Percentiles rank a stretch among this genome's conserved stretches.
Evolutionary conservation across 352 stramenopile genomes (phyloP).

Genomic region (Phytophthora pini): DNA sequence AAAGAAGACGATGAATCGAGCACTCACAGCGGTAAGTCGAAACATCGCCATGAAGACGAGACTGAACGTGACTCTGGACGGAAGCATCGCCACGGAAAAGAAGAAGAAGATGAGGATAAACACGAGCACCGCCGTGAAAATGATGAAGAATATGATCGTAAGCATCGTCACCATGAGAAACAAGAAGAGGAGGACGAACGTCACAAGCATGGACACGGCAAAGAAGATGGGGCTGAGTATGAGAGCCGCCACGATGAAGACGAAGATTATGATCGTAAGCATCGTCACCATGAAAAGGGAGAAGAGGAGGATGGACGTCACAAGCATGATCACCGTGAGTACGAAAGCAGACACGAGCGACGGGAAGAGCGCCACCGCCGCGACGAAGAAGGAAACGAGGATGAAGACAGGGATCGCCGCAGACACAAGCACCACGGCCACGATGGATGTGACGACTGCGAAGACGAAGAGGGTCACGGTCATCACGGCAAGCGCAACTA

Average conservation of each 20-base stretch:
- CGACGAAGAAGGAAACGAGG: slow-evolving; percentile 6
- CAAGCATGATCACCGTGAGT: background rate
- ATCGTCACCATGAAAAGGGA: slow-evolving; percentile 8
- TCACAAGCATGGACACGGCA: no score
- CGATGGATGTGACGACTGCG: slow-evolving; percentile 2
- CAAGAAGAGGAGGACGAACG: background rate
- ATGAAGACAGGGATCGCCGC: slow-evolving; percentile 1
- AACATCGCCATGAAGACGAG: slow-evolving; percentile 12
- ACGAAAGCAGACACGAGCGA: background rate
- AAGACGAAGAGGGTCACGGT: slow-evolving; percentile 1
- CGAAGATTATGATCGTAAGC: no score
- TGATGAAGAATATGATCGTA: background rate
- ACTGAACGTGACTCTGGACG: background rate
- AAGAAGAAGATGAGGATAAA: slow-evolving; percentile 5
- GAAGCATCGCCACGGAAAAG: slow-evolving; percentile 15
- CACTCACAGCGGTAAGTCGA: slow-evolving; percentile 2
- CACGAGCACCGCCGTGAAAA: background rate
- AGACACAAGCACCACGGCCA: slow-evolving; percentile 10
- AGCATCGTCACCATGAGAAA: slow-evolving; percentile 17
- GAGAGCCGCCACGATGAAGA: no score
- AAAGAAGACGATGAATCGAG: slow-evolving; percentile 5
- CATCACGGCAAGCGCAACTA: slow-evolving; percentile 5
- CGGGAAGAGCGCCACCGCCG: slow-evolving; percentile 1
- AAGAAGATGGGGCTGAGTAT: no score
- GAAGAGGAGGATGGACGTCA: slow-evolving; percentile 6